Conservation (phyloP, 1,284 basidiomycete species). For the Ceratobasidium sp. region DNA sequence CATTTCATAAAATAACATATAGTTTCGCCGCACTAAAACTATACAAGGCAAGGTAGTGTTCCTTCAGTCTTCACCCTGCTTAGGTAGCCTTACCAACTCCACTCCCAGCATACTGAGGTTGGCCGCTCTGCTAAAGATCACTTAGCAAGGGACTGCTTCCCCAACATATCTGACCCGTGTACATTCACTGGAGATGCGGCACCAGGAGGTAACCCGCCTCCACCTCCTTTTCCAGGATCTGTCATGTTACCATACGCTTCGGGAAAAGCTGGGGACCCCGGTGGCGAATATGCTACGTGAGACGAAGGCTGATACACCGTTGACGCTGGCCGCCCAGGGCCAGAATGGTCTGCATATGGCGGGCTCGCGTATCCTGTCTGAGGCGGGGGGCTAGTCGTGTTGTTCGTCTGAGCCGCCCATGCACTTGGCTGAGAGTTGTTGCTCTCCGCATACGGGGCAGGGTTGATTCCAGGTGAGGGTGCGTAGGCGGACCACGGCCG, state of each 20-base stretch:
- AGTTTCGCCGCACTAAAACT: too few species aligned
- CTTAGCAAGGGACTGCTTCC: too few species aligned
- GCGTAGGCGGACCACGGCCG: conserved; percentile 30
- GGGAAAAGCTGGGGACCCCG: conserved; percentile 4
- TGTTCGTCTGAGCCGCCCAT: conserved; percentile 9
- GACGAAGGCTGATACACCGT: conserved; percentile 30
- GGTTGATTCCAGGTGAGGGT: background rate
- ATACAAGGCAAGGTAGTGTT: too few species aligned
- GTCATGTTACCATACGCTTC: conserved; percentile 29
- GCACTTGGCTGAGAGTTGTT: conserved; percentile 3
- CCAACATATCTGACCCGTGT: background rate
- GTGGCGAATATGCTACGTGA: background rate
- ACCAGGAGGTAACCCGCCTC: background rate
- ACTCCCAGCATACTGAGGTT: too few species aligned
- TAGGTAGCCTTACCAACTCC: too few species aligned
- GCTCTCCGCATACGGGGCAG: background rate
- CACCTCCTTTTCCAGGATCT: background rate
- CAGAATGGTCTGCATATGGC: background rate
- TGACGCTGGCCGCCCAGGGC: background rate
- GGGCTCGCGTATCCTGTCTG: background rate
- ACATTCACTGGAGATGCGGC: conserved; percentile 2
- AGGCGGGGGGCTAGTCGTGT: conserved; percentile 9
- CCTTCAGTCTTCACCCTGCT: too few species aligned
- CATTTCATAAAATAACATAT: too few species aligned
- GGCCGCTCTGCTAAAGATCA: too few species aligned